Evolutionary conservation across 768 basidiomycete species (phyloP).

Genomic region (Suillus ampliporus): DNA sequence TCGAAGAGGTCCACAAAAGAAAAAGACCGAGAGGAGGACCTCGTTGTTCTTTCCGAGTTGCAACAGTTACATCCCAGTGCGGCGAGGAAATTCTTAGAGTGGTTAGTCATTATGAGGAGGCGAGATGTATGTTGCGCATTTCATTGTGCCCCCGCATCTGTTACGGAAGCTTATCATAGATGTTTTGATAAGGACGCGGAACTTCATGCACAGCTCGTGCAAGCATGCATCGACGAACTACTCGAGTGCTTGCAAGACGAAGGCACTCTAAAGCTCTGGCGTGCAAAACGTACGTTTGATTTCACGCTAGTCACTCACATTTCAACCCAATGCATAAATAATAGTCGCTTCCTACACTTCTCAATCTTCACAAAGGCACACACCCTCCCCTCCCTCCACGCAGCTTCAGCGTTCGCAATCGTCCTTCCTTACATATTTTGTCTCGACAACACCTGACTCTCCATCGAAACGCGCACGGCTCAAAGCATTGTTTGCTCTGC

Average conservation of each 20-base stretch:
- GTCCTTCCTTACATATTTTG: conserved; percentile 66
- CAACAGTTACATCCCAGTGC: conserved; percentile 39
- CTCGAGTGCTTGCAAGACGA: conserved; percentile 52
- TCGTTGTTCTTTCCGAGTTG: conserved; percentile 35
- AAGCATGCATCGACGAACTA: conserved; percentile 60
- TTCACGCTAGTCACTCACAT: conserved; percentile 5
- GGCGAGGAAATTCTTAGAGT: conserved; percentile 77
- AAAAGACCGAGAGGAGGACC: conserved; percentile 34
- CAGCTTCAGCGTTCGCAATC: conserved; percentile 18
- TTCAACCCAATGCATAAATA: background rate
- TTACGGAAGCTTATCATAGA: background rate
- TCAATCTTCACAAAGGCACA: conserved; percentile 5
- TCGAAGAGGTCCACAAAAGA: conserved; percentile 26
- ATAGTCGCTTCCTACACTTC: conserved; percentile 61
- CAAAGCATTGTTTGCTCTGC: conserved; percentile 79
- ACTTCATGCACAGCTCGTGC: conserved; percentile 72
- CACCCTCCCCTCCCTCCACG: background rate
- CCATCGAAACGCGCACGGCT: conserved; percentile 73
- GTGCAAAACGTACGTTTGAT: conserved; percentile 61
- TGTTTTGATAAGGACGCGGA: conserved; percentile 51
- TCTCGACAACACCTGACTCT: conserved; percentile 83
- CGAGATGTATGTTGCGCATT: conserved; percentile 51
- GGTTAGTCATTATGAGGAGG: conserved; percentile 74
- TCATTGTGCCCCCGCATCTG: background rate
- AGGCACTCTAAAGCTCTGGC: conserved; percentile 66